These are phyloP conservation scores for Suillus subluteus DNA, from an alignment of 768 basidiomycete species.

Conservation along the genomic window DNA sequence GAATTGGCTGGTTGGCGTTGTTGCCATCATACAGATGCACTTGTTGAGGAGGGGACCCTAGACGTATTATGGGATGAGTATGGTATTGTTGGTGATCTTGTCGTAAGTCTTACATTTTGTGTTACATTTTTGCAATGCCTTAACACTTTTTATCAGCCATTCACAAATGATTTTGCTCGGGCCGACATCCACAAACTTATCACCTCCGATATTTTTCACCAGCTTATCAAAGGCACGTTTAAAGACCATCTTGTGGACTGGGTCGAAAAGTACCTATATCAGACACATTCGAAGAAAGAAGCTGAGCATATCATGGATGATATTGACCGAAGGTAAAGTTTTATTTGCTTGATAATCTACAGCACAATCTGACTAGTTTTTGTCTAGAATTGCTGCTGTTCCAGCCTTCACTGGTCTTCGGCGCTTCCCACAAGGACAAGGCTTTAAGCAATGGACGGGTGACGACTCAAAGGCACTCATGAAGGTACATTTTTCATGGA, in stretches of 20 bases:
- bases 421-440: conserved; percentile 28
- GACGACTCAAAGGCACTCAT: conserved; percentile 27
- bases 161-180: conserved; percentile 18
- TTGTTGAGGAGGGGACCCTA: conserved; percentile 18
- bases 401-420: conserved; percentile 37
- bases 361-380: conserved; percentile 4
- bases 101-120: neutral
- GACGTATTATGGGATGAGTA: conserved; percentile 36
- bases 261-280: conserved; percentile 35
- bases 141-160: conserved; percentile 10
- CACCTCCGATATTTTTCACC: conserved; percentile 44
- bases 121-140: neutral
- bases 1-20: conserved; percentile 16
- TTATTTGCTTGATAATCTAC: no score
- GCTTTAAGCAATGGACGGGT: conserved; percentile 41
- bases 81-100: conserved; percentile 35
- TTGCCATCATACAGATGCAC: conserved; percentile 22
- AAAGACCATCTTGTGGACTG: conserved; percentile 46
- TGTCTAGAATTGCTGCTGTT: conserved; percentile 15
- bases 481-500: conserved; percentile 3
- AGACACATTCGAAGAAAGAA: conserved; percentile 15
- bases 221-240: conserved; percentile 50
- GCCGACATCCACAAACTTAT: conserved; percentile 31
- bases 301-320: conserved; percentile 32
- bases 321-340: conserved; percentile 36